Evolutionary conservation across 2,329 filamentous ascomycete genomes (phyloP).

Genomic region (Didymella keratinophila): DNA sequence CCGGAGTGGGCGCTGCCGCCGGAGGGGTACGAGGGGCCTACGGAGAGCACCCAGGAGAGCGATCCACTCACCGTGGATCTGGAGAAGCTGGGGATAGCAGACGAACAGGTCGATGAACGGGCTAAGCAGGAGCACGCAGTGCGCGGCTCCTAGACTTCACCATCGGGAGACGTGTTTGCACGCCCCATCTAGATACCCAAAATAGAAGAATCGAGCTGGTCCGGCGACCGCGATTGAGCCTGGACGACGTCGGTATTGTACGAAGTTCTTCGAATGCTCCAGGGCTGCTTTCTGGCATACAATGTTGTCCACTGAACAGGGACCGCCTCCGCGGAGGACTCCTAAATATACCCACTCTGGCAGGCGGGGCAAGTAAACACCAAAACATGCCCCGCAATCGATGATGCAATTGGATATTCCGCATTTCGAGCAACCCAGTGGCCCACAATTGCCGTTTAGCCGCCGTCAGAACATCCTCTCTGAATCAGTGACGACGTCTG

Average conservation of each 20-base stretch:
- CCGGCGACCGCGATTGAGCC: neutral
- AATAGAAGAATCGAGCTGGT: neutral
- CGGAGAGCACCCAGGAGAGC: slow-evolving; percentile 63
- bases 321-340: slow-evolving; percentile 18
- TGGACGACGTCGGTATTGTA: neutral
- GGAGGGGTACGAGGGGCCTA: slow-evolving; percentile 73
- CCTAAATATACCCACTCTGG: slow-evolving; percentile 24
- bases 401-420: slow-evolving; percentile 13
- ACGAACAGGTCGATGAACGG: slow-evolving; percentile 24
- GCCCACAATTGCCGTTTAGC: slow-evolving; percentile 29
- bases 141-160: neutral
- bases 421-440: neutral
- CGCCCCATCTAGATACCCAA: slow-evolving; percentile 11
- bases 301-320: no score
- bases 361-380: slow-evolving; percentile 29
- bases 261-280: no score
- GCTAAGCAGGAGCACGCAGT: neutral
- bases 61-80: slow-evolving; percentile 57
- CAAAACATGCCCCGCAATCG: slow-evolving; percentile 19
- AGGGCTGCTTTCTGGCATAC: no score
- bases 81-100: slow-evolving; percentile 50
- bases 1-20: slow-evolving; percentile 90
- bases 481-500: slow-evolving; percentile 1
- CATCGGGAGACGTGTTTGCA: neutral
- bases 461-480: slow-evolving; percentile 19